Conservation (phyloP, 306 rosid genomes). For the Rubus idaeus region DNA sequence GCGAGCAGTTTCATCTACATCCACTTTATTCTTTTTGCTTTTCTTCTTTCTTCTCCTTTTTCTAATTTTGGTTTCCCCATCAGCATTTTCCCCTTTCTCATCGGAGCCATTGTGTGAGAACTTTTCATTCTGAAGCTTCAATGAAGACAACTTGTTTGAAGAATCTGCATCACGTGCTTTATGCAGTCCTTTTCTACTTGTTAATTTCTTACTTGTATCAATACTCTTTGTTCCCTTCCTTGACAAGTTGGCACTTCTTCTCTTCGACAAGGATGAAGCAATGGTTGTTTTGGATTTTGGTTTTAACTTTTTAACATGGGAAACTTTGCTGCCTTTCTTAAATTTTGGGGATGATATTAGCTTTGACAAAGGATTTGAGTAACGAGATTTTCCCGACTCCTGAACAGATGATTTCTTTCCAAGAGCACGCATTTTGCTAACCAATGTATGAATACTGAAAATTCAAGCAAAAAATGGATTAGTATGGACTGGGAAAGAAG, state of each 20-base stretch:
- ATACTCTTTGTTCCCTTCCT: slow-evolving; percentile 40
- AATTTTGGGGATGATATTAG: slow-evolving; percentile 33
- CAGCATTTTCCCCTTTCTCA: slow-evolving; percentile 33
- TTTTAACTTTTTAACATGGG: slow-evolving; percentile 43
- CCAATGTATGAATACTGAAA: slow-evolving; percentile 37
- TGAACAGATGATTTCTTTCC: slow-evolving; percentile 40
- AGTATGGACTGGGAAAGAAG: not conserved
- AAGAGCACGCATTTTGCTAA: slow-evolving; percentile 49
- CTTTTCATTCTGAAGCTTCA: slow-evolving; percentile 37
- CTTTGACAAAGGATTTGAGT: slow-evolving; percentile 40
- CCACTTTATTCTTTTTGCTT: slow-evolving; percentile 38
- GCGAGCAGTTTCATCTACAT: slow-evolving; percentile 76
- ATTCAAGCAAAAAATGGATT: slow-evolving; percentile 13
- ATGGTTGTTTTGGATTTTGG: slow-evolving; percentile 36
- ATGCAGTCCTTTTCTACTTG: slow-evolving; percentile 21
- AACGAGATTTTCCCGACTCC: slow-evolving; percentile 43
- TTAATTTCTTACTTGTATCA: slow-evolving; percentile 34
- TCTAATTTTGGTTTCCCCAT: slow-evolving; percentile 37
- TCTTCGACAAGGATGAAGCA: slow-evolving; percentile 42
- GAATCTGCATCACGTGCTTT: slow-evolving; percentile 33
- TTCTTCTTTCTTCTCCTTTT: slow-evolving; percentile 53
- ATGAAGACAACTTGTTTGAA: slow-evolving; percentile 39
- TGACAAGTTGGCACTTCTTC: slow-evolving; percentile 29
- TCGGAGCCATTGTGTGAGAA: slow-evolving; percentile 27
- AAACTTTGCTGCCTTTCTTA: slow-evolving; percentile 36